phyloP scores from a whole-genome alignment of 176 grass and related monocot genomes.

The Pharus latifolius region DNA sequence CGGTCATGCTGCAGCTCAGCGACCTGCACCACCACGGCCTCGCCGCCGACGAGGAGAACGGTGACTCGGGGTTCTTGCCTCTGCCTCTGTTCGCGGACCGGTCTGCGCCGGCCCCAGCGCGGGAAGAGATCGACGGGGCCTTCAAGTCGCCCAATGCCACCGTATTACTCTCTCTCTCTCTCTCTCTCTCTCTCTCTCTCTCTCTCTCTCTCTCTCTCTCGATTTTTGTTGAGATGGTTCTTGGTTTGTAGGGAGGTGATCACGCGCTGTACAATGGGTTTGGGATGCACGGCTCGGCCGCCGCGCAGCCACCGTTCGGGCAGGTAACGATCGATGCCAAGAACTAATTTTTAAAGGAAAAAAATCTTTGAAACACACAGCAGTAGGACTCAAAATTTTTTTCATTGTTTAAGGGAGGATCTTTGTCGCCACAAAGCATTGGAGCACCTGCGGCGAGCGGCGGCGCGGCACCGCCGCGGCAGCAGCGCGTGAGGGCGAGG shows the following conservation, averaged over 20 bases:
- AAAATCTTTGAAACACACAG: no score
- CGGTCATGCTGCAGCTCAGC: conserved; percentile 62
- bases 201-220: not conserved
- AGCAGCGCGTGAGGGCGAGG: conserved; percentile 53
- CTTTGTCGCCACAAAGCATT: conserved; percentile 44
- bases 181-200: not conserved
- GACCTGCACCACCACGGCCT: conserved; percentile 42
- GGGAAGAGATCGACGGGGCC: conserved; percentile 55
- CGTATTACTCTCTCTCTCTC: conserved; percentile 10
- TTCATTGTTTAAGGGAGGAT: conserved; percentile 18
- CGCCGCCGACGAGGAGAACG: conserved; percentile 14
- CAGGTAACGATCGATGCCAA: conserved; percentile 16
- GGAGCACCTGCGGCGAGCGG: conserved; percentile 33
- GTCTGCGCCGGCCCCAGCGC: conserved; percentile 16
- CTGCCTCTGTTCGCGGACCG: conserved; percentile 51
- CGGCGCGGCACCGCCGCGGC: conserved; percentile 50
- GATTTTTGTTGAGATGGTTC: not conserved
- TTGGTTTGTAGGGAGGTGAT: conserved; percentile 22
- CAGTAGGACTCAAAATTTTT: not conserved
- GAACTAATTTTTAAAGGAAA: not conserved
- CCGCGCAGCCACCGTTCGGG: conserved; percentile 23
- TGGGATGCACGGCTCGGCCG: conserved; percentile 2
- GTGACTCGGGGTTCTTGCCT: conserved; percentile 32
- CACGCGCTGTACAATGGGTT: conserved; percentile 52
- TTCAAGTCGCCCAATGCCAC: conserved; percentile 72